Evolutionary conservation across 1,284 basidiomycete species (phyloP).

Genomic region (Schizophyllum commune): DNA sequence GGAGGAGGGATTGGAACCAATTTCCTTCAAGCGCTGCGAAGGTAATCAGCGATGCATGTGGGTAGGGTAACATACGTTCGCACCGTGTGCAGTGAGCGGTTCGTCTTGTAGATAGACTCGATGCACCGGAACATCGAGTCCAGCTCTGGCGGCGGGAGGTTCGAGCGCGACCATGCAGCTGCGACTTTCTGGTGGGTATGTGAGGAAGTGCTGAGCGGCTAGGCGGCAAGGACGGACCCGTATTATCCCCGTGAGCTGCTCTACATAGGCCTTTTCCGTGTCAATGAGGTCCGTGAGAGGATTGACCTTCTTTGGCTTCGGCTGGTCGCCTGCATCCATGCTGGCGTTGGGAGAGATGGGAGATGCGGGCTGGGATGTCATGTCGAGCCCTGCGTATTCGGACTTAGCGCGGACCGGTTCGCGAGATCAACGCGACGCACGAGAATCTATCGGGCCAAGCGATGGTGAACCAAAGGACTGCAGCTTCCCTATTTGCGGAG

Average conservation of each 20-base stretch:
- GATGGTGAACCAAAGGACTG: too few relatives aligned
- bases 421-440: too few relatives aligned
- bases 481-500: too few relatives aligned
- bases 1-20: conserved; percentile 89
- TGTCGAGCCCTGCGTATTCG: too few relatives aligned
- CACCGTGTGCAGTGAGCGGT: conserved; percentile 73
- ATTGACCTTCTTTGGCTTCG: conserved; percentile 36
- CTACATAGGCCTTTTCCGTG: conserved; percentile 91
- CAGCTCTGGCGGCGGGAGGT: conserved; percentile 88
- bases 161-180: conserved; percentile 90
- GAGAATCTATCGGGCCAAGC: too few relatives aligned
- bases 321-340: too few relatives aligned
- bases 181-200: conserved; percentile 74
- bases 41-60: conserved; percentile 10
- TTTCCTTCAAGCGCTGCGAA: conserved; percentile 83
- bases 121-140: conserved; percentile 93
- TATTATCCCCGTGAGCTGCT: conserved; percentile 84
- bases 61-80: conserved; percentile 19
- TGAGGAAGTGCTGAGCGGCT: conserved; percentile 10
- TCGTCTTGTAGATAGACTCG: conserved; percentile 89
- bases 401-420: too few relatives aligned
- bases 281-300: conserved; percentile 90
- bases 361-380: too few relatives aligned
- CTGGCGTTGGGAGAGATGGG: too few relatives aligned
- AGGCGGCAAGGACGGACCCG: conserved; percentile 51